phyloP scores from a whole-genome alignment of 371 early-diverging fungal species.

The Apophysomyces ossiformis region DNA sequence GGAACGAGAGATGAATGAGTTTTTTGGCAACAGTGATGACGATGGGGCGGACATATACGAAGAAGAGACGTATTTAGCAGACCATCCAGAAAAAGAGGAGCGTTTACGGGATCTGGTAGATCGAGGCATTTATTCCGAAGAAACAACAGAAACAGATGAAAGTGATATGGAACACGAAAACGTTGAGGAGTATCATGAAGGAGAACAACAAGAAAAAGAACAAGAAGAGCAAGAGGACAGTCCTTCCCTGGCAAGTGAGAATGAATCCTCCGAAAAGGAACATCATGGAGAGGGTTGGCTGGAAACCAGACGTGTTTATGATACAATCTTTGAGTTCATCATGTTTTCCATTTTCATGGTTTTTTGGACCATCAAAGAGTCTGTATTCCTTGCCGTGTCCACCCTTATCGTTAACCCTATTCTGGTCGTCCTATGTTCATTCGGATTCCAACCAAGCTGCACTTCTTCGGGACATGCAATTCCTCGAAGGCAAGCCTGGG shows the following conservation, averaged over 20 bases:
- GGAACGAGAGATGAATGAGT: neutral
- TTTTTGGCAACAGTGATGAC: constrained; percentile 14
- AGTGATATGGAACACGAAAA: neutral
- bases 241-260: constrained; percentile 7
- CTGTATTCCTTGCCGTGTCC: neutral
- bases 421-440: neutral
- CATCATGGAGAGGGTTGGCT: constrained; percentile 5
- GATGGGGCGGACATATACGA: constrained; percentile 13
- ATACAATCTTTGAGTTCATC: constrained; percentile 13
- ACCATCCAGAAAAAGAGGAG: constrained; percentile 16
- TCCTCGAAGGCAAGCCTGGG: neutral
- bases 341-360: constrained; percentile 23
- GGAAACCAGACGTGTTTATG: constrained; percentile 9
- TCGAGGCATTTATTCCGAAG: constrained; percentile 3
- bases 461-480: neutral
- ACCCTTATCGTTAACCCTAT: neutral
- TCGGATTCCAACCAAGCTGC: neutral
- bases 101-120: neutral
- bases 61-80: constrained; percentile 13
- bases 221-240: constrained; percentile 11
- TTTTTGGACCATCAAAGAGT: constrained; percentile 20
- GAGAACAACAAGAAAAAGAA: neutral
- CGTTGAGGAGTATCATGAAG: neutral
- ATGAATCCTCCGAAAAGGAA: neutral
- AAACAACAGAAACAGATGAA: neutral